These are phyloP conservation scores for Phaeotremella skinneri DNA, from an alignment of 768 basidiomycete genomes.

Conservation along the genomic window DNA sequence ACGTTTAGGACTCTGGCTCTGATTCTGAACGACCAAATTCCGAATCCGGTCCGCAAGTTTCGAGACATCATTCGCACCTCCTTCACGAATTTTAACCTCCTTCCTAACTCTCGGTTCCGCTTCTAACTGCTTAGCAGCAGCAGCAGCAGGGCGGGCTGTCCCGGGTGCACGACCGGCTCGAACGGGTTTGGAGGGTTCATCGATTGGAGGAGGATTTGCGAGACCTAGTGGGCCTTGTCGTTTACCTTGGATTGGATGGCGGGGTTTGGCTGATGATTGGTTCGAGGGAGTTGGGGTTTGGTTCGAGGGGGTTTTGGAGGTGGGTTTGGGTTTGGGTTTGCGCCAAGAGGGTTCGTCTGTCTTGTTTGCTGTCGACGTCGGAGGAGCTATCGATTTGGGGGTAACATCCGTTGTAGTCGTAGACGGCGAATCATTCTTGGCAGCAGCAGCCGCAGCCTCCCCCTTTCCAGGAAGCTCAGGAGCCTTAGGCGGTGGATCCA, in stretches of 20 bases:
- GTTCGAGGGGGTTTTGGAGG: background rate
- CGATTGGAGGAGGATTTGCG: conserved; percentile 29
- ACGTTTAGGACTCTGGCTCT: conserved; percentile 8
- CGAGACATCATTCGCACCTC: conserved; percentile 32
- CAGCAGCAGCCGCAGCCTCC: background rate
- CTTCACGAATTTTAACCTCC: conserved; percentile 36
- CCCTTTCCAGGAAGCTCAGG: background rate
- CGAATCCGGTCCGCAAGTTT: conserved; percentile 29
- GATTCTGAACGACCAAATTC: conserved; percentile 33
- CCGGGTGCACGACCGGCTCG: background rate
- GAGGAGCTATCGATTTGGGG: background rate
- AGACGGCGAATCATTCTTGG: background rate
- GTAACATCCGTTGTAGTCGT: background rate
- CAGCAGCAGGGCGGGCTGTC: no score
- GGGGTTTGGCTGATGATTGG: conserved; percentile 10
- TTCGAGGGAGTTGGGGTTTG: background rate
- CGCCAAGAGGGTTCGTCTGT: conserved; percentile 2
- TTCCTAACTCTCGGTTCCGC: conserved; percentile 29
- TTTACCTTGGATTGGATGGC: conserved; percentile 30
- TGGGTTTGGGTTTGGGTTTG: background rate
- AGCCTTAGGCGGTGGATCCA: background rate
- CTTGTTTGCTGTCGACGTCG: background rate
- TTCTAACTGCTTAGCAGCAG: background rate
- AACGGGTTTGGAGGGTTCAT: background rate
- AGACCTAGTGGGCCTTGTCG: conserved; percentile 33